Evolutionary conservation across 176 grass and related monocot species (phyloP).

Genomic region (Oryza nivara): DNA sequence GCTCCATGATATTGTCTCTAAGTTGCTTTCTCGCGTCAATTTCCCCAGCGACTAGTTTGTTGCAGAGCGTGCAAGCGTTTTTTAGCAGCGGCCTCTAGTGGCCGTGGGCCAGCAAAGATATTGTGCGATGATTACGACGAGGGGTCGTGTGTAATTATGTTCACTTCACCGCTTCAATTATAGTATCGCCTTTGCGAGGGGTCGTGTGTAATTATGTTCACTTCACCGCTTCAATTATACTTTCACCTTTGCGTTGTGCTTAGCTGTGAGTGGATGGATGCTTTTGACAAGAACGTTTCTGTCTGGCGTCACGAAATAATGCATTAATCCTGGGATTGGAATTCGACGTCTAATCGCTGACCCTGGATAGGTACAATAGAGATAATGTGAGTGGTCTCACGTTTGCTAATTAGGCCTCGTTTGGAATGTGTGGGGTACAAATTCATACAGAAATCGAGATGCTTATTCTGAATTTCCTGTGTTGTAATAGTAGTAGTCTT

Average conservation of each 20-base stretch:
- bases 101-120: conserved; percentile 4
- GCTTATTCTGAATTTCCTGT: background rate
- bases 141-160: too few species aligned
- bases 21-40: conserved; percentile 1
- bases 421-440: background rate
- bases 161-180: background rate
- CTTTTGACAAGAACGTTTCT: background rate
- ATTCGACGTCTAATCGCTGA: background rate
- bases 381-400: background rate
- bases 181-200: background rate
- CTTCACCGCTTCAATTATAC: background rate
- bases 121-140: background rate
- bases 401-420: too few species aligned
- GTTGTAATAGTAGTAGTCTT: background rate
- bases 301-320: background rate
- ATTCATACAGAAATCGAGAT: background rate
- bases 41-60: conserved; percentile 3
- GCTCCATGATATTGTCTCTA: background rate
- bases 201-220: too few species aligned
- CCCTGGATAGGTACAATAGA: too few species aligned
- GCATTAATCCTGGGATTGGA: background rate
- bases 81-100: background rate
- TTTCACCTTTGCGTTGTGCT: background rate
- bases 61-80: background rate
- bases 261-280: background rate